Conservation (phyloP, 805 yeast species). For the Metschnikowia baotianmanensis region DNA sequence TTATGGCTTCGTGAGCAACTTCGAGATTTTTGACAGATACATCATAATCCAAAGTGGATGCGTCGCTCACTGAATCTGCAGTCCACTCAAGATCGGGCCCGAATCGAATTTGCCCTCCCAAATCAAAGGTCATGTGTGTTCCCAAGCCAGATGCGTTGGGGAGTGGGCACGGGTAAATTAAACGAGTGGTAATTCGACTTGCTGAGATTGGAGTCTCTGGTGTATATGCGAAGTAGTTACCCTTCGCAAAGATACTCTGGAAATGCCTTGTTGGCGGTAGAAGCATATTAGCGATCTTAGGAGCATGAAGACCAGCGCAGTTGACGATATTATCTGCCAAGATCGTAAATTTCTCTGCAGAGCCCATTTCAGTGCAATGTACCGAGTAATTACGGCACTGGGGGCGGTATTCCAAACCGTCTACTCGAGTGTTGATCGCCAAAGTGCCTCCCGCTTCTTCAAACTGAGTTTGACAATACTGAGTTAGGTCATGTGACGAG, state of each 20-base stretch:
- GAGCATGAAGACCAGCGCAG: slow-evolving; percentile 79
- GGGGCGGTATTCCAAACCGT: slow-evolving; percentile 30
- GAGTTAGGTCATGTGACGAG: slow-evolving; percentile 75
- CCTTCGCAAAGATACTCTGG: slow-evolving; percentile 72
- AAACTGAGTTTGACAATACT: slow-evolving; percentile 51
- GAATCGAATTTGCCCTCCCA: slow-evolving; percentile 75
- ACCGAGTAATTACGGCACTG: slow-evolving; percentile 23
- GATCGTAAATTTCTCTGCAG: slow-evolving; percentile 37
- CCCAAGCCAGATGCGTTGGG: slow-evolving; percentile 74
- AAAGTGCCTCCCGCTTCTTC: slow-evolving; percentile 62
- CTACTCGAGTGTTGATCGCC: slow-evolving; percentile 60
- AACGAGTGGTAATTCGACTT: slow-evolving; percentile 26
- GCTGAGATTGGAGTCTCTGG: slow-evolving; percentile 41
- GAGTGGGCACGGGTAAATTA: slow-evolving; percentile 75
- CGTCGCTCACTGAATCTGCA: slow-evolving; percentile 26
- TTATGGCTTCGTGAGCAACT: slow-evolving; percentile 57
- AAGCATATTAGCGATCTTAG: slow-evolving; percentile 64
- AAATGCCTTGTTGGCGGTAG: slow-evolving; percentile 61
- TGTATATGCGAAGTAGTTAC: slow-evolving; percentile 69
- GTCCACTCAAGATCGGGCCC: slow-evolving; percentile 93
- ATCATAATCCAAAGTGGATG: slow-evolving; percentile 41
- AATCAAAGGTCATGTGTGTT: slow-evolving; percentile 79
- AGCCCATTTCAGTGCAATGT: slow-evolving; percentile 27
- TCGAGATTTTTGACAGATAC: slow-evolving; percentile 50
- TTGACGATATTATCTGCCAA: slow-evolving; percentile 62